These are phyloP conservation scores for Lasiodiplodia citricola DNA, from an alignment of 2,329 filamentous ascomycete genomes.

Conservation along the genomic window DNA sequence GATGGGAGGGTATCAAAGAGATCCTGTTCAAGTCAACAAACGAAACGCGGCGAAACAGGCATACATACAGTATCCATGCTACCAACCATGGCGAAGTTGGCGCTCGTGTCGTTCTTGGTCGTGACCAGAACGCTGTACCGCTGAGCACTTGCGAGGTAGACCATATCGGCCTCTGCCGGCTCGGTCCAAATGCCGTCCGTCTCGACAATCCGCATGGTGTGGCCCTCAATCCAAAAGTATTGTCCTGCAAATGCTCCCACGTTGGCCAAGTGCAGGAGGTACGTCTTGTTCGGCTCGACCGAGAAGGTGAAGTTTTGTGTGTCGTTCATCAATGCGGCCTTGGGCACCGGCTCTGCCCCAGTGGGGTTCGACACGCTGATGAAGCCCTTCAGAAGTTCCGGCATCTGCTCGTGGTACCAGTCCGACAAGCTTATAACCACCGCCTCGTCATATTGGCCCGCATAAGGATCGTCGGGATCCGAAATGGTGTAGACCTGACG, in stretches of 20 bases:
- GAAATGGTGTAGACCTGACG: slow-evolving; percentile 70
- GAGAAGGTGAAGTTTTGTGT: slow-evolving; percentile 52
- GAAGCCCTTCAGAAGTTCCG: slow-evolving; percentile 44
- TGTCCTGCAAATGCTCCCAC: slow-evolving; percentile 74
- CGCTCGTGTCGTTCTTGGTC: slow-evolving; percentile 59
- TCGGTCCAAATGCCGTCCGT: slow-evolving; percentile 72
- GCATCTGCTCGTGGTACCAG: slow-evolving; percentile 70
- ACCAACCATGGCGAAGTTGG: slow-evolving; percentile 65
- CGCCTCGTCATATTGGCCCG: slow-evolving; percentile 63
- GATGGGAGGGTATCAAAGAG: slow-evolving; percentile 71
- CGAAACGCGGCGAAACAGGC: neutral
- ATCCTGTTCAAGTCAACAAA: slow-evolving; percentile 37
- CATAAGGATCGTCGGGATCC: slow-evolving; percentile 59
- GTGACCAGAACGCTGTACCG: slow-evolving; percentile 71
- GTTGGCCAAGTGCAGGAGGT: slow-evolving; percentile 72
- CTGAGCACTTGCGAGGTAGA: slow-evolving; percentile 73
- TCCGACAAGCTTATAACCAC: slow-evolving; percentile 73
- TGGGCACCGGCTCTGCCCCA: slow-evolving; percentile 69
- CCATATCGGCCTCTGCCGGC: slow-evolving; percentile 61
- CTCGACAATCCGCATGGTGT: slow-evolving; percentile 69
- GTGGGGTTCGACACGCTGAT: slow-evolving; percentile 62
- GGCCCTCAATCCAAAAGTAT: slow-evolving; percentile 72
- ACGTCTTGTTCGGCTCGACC: slow-evolving; percentile 59
- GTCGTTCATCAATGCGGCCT: slow-evolving; percentile 70
- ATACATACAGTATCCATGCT: slow-evolving; percentile 52